Conservation (phyloP, 2,329 filamentous ascomycete species). For the Dryadomyces sulphureus region DNA sequence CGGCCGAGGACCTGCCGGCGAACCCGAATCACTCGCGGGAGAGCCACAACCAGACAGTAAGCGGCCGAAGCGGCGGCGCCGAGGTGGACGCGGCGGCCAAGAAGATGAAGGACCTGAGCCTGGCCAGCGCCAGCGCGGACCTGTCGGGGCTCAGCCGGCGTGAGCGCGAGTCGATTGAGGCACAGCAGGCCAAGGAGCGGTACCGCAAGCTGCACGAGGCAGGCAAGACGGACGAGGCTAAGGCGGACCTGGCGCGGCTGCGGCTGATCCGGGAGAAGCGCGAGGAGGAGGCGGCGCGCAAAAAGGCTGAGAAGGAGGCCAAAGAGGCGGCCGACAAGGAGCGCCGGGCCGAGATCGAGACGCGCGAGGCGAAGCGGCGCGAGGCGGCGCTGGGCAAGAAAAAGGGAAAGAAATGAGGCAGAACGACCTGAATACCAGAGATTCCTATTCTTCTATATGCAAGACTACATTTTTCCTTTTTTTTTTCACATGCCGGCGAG, state of each 20-base stretch:
- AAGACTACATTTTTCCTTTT: background rate
- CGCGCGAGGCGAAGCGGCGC: conserved; percentile 39
- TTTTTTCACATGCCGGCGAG: conserved; percentile 14
- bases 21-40: conserved; percentile 89
- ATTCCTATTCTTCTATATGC: background rate
- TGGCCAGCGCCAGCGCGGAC: conserved; percentile 18
- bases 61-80: background rate
- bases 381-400: conserved; percentile 34
- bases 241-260: conserved; percentile 74
- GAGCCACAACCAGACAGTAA: conserved; percentile 39
- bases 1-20: conserved; percentile 54
- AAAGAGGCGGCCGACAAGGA: conserved; percentile 34
- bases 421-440: background rate
- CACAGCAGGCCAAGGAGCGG: conserved; percentile 73
- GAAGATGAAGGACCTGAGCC: conserved; percentile 38
- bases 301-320: conserved; percentile 53
- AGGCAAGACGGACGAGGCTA: conserved; percentile 93
- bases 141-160: conserved; percentile 28
- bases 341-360: conserved; percentile 35
- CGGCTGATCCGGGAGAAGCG: conserved; percentile 72
- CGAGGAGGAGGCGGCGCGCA: conserved; percentile 67
- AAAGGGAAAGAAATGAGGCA: conserved; percentile 26
- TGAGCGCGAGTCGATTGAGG: conserved; percentile 64
- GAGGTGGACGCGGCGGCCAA: conserved; percentile 32
- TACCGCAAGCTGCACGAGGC: conserved; percentile 87